phyloP scores from a whole-genome alignment of 345 rosid species.

The Anacardium occidentale region DNA sequence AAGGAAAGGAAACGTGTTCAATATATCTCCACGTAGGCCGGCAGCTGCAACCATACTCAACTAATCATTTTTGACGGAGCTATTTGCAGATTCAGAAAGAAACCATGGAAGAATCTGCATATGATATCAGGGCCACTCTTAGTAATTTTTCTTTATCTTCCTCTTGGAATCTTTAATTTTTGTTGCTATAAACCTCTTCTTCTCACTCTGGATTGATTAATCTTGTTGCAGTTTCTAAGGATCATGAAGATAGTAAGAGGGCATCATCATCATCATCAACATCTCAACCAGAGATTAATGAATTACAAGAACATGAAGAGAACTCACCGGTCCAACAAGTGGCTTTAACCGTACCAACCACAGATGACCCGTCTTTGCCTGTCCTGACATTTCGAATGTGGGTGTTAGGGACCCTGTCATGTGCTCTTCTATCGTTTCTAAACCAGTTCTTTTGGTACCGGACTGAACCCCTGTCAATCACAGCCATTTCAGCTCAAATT shows the following conservation, averaged over 20 bases:
- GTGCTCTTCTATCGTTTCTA: conserved; percentile 73
- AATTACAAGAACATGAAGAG: conserved; percentile 41
- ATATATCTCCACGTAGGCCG: background rate
- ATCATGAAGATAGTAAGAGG: conserved; percentile 15
- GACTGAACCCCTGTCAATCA: conserved; percentile 86
- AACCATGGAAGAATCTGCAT: conserved; percentile 38
- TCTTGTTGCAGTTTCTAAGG: conserved; percentile 26
- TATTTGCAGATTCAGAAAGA: background rate
- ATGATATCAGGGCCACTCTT: conserved; percentile 44
- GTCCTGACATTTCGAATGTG: conserved; percentile 92
- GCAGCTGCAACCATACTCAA: conserved; percentile 8
- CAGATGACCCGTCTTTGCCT: conserved; percentile 83
- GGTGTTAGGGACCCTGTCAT: conserved; percentile 78
- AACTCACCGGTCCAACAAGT: conserved; percentile 87
- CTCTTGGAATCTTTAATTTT: background rate
- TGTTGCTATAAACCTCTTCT: background rate
- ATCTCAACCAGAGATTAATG: conserved; percentile 15
- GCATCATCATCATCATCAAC: conserved; percentile 23
- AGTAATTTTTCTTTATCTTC: conserved; percentile 29
- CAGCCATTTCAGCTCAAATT: conserved; percentile 94
- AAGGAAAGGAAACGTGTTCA: background rate
- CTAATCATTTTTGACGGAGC: background rate
- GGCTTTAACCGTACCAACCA: conserved; percentile 82
- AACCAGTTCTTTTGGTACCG: conserved; percentile 98
- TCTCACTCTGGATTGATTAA: background rate